These are phyloP conservation scores for Backusella liffmaniae DNA, from an alignment of 192 early-diverging fungal genomes.

Conservation along the genomic window DNA sequence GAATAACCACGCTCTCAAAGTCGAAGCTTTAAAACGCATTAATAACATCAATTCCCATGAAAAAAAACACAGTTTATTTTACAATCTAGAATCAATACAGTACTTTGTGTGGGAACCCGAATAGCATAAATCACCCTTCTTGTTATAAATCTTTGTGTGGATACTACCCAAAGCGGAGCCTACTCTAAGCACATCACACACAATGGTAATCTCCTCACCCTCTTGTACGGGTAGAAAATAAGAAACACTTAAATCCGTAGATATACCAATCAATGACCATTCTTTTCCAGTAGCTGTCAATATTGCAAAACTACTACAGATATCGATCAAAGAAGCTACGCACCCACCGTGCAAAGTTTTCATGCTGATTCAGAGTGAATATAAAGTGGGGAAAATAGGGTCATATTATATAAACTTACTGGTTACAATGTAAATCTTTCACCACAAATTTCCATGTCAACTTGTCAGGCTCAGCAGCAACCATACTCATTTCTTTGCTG, in stretches of 20 bases:
- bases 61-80: background rate
- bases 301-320: slow-evolving; percentile 29
- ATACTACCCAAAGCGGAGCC: slow-evolving; percentile 21
- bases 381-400: background rate
- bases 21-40: background rate
- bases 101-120: slow-evolving; percentile 31
- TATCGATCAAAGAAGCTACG: slow-evolving; percentile 33
- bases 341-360: slow-evolving; percentile 32
- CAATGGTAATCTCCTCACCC: slow-evolving; percentile 16
- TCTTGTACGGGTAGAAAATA: slow-evolving; percentile 11
- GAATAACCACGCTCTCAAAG: background rate
- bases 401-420: background rate
- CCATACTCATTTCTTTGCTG: background rate
- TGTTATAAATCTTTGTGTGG: slow-evolving; percentile 26
- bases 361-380: background rate
- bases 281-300: slow-evolving; percentile 6
- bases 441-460: slow-evolving; percentile 29
- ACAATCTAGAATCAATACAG: slow-evolving; percentile 19
- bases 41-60: background rate
- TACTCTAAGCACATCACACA: slow-evolving; percentile 21
- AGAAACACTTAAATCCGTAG: slow-evolving; percentile 24
- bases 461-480: slow-evolving; percentile 15
- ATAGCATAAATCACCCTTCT: slow-evolving; percentile 14
- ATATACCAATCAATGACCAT: slow-evolving; percentile 28
- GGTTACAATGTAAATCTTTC: slow-evolving; percentile 19